phyloP scores from a whole-genome alignment of 805 yeast genomes.

The Wickerhamiella qilinensis region DNA sequence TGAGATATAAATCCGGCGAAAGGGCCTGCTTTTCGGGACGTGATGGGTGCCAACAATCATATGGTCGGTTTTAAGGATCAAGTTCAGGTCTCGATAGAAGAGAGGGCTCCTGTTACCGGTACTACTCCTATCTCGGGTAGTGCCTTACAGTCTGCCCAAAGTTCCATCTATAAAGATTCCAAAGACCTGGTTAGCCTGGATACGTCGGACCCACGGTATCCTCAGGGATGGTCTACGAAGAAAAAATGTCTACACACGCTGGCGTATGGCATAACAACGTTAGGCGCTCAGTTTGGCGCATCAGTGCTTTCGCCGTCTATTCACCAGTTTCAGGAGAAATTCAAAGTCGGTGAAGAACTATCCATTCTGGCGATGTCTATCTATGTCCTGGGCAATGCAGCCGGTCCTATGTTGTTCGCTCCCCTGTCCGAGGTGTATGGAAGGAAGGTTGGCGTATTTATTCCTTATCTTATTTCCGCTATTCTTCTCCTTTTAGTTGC shows the following conservation, averaged over 20 bases:
- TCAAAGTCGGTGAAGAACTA: constrained; percentile 27
- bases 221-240: constrained; percentile 36
- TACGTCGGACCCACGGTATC: constrained; percentile 24
- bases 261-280: constrained; percentile 26
- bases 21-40: too few relatives aligned
- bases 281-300: constrained; percentile 42
- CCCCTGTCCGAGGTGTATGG: constrained; percentile 46
- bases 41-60: too few relatives aligned
- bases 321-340: constrained; percentile 29
- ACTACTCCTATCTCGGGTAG: too few relatives aligned
- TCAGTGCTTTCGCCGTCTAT: constrained; percentile 36
- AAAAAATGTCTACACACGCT: constrained; percentile 29
- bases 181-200: too few relatives aligned
- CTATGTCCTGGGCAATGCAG: constrained; percentile 44
- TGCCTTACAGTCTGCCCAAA: too few relatives aligned
- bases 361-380: constrained; percentile 37
- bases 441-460: constrained; percentile 33
- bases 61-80: too few relatives aligned
- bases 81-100: too few relatives aligned
- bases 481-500: constrained; percentile 25
- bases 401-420: constrained; percentile 42
- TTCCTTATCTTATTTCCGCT: constrained; percentile 32
- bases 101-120: too few relatives aligned
- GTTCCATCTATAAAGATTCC: too few relatives aligned
- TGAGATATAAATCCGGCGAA: too few relatives aligned